Conservation (phyloP, 1,284 basidiomycete genomes). For the Vanrija pseudolonga region DNA sequence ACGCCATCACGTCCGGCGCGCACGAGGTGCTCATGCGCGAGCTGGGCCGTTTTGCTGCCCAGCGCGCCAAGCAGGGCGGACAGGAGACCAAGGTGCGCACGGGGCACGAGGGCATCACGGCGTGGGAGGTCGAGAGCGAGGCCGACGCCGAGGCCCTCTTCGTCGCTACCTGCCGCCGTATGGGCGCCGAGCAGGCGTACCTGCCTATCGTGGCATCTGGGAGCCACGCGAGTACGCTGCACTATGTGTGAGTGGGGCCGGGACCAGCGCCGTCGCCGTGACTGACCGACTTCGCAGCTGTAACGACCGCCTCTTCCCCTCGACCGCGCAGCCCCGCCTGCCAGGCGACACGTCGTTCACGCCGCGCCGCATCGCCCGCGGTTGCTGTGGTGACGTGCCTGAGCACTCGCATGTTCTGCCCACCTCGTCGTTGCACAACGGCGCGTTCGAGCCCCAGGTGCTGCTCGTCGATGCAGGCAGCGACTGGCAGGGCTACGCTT, state of each 20-base stretch:
- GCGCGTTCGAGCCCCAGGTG: slow-evolving; percentile 61
- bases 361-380: slow-evolving; percentile 30
- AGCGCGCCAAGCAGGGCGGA: slow-evolving; percentile 41
- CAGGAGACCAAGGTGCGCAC: slow-evolving; percentile 50
- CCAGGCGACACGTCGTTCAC: slow-evolving; percentile 38
- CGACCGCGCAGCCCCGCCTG: slow-evolving; percentile 27
- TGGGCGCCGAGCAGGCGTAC: slow-evolving; percentile 81
- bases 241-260: slow-evolving; percentile 68
- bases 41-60: slow-evolving; percentile 63
- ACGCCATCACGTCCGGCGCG: slow-evolving; percentile 76
- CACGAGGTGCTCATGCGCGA: slow-evolving; percentile 89
- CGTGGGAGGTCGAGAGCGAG: slow-evolving; percentile 86
- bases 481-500: slow-evolving; percentile 64
- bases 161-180: slow-evolving; percentile 75
- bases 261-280: slow-evolving; percentile 25
- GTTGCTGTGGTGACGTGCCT: slow-evolving; percentile 42
- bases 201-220: slow-evolving; percentile 83
- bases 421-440: slow-evolving; percentile 19
- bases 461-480: slow-evolving; percentile 88
- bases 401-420: slow-evolving; percentile 29
- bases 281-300: slow-evolving; percentile 29
- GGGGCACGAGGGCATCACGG: slow-evolving; percentile 60
- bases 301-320: slow-evolving; percentile 48
- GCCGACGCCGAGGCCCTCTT: slow-evolving; percentile 87
- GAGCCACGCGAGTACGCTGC: slow-evolving; percentile 75